Base-by-base conservation (phyloP, 129 eudicot species). In the Erigeron canadensis region DNA sequence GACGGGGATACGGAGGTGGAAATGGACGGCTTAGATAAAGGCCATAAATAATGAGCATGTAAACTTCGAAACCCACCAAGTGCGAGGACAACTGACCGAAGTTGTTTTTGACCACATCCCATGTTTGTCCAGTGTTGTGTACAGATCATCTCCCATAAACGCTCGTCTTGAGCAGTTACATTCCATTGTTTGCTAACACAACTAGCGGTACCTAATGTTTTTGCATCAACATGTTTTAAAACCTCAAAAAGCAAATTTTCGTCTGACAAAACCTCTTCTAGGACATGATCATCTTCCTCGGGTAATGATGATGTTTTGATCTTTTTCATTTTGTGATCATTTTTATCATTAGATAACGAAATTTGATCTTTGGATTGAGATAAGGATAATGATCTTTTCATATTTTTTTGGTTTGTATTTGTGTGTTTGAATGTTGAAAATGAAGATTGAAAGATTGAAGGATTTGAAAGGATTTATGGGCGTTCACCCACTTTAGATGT, bases 81-180 rank as follows among this genome's bases (percentile, higher is more conserved):
- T 1, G 96, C 93, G 15, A 82, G 84, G 65, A 94, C 97, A 41
- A 94, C 93, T 3, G 93, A 83, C 16, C 98, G 90, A 41, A 85
- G 91, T 85, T 85, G 96, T 17, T 63, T 72, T 50, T 77, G 80
- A 53, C 84, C 85, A 48, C 88, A 79, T 2, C 84, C 86, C 65
- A 70, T 69, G n/a, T 81, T 84, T 9, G 87, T 81, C 85, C 81
- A 75, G 74, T 89, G 92, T 19, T 65, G 80, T 2, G 96, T 94
- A 60, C 97, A 94, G 75, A 89, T 87, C 82, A 85, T 81, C 86
- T 94, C 98, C 98, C 98, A 94, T 13, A 94, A 81, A 21, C 96
- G 84, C 87, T 94, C 97, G 21, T 89, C 98, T 68, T 82, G 89
- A 53, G 96, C 87, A 67, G 96, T 85, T 22, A 64, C 71, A 75